Percentiles rank a stretch among this genome's conserved stretches.
phyloP scores from a whole-genome alignment of 345 rosid species.

The Fremontodendron californicum region DNA sequence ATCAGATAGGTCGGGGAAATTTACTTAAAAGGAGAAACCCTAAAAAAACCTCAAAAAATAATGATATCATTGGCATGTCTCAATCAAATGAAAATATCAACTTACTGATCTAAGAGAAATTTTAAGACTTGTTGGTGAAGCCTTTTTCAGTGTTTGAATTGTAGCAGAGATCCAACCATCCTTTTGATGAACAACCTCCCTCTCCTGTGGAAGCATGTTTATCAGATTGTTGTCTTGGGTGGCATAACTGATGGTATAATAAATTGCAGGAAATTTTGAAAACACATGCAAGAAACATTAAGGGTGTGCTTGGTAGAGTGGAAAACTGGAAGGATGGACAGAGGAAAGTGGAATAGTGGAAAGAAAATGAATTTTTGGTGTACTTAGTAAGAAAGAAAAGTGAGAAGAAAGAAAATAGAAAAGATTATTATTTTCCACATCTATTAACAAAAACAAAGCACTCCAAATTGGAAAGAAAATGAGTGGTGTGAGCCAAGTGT shows the following conservation, averaged over 20 bases:
- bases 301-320: no score
- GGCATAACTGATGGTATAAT: background rate
- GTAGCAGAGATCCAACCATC: constrained; percentile 61
- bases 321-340: no score
- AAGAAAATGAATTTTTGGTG: no score
- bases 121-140: constrained; percentile 88
- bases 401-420: no score
- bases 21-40: background rate
- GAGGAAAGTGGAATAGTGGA: no score
- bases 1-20: background rate
- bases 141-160: constrained; percentile 50
- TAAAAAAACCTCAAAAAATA: background rate
- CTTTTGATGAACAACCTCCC: constrained; percentile 28
- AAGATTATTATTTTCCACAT: no score
- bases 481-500: no score
- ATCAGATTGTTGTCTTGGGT: background rate
- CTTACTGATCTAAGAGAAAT: constrained; percentile 75
- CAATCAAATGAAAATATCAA: constrained; percentile 8
- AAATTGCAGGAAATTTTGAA: background rate
- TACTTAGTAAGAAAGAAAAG: no score
- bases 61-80: background rate
- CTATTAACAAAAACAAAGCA: no score
- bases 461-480: no score
- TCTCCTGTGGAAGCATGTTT: constrained; percentile 41
- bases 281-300: background rate